These are phyloP conservation scores for Suillus decipiens DNA, from an alignment of 768 basidiomycete species.

Conservation along the genomic window DNA sequence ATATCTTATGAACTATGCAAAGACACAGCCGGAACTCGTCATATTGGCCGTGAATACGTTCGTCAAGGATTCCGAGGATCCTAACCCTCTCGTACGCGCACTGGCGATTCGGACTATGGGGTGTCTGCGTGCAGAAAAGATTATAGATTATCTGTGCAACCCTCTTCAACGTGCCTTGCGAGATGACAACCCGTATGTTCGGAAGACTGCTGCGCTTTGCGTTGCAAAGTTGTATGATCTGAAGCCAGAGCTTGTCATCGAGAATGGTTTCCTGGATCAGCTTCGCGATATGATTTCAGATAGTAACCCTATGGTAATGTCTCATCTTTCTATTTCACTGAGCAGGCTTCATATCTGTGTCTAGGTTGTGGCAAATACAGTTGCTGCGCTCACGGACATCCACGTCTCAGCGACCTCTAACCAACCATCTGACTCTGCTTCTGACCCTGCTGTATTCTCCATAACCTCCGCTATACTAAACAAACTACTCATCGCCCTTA, in stretches of 20 bases:
- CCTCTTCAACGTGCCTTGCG: slow-evolving; percentile 89
- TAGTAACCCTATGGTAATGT: slow-evolving; percentile 90
- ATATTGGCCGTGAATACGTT: slow-evolving; percentile 99
- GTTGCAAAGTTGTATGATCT: slow-evolving; percentile 99
- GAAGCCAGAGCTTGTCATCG: slow-evolving; percentile 91
- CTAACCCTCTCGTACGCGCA: slow-evolving; percentile 95
- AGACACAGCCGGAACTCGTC: slow-evolving; percentile 98
- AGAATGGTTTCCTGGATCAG: slow-evolving; percentile 90
- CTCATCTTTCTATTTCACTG: neutral
- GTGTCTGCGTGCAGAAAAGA: slow-evolving; percentile 95
- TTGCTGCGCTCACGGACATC: slow-evolving; percentile 91
- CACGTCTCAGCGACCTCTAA: slow-evolving; percentile 64
- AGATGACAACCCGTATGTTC: slow-evolving; percentile 97
- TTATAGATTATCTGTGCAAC: slow-evolving; percentile 96
- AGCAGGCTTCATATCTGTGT: neutral
- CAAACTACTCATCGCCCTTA: slow-evolving; percentile 94
- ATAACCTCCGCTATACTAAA: slow-evolving; percentile 84
- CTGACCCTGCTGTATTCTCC: slow-evolving; percentile 69
- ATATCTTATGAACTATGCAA: slow-evolving; percentile 99
- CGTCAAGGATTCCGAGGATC: slow-evolving; percentile 95
- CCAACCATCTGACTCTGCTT: slow-evolving; percentile 51
- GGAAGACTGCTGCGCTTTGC: slow-evolving; percentile 96
- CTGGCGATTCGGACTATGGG: slow-evolving; percentile 99
- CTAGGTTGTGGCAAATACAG: slow-evolving; percentile 96
- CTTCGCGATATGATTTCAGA: slow-evolving; percentile 95